Conservation (phyloP, 805 yeast genomes). For the Lachancea quebecensis region DNA sequence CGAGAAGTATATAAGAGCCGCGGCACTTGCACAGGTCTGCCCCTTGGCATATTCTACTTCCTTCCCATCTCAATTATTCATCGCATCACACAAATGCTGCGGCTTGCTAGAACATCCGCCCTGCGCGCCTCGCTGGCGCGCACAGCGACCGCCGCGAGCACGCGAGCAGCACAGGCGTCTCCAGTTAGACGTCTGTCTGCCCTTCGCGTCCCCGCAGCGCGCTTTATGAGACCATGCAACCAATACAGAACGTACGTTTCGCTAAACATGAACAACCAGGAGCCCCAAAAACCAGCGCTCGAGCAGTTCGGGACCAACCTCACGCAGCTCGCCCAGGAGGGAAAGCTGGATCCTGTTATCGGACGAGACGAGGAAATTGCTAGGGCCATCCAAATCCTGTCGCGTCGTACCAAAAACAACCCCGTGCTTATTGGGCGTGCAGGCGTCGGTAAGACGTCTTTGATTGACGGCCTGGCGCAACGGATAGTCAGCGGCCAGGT, state of each 20-base stretch:
- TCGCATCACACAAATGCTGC: background rate
- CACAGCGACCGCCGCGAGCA: background rate
- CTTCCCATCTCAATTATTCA: background rate
- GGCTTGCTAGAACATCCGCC: constrained; percentile 1
- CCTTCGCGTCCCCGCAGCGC: background rate
- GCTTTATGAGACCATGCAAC: background rate
- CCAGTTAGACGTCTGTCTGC: background rate
- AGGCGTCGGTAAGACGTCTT: constrained; percentile 97
- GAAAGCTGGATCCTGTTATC: constrained; percentile 92
- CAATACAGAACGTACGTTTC: constrained; percentile 1
- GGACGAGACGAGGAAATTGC: constrained; percentile 95
- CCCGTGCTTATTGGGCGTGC: constrained; percentile 95
- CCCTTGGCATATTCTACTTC: background rate
- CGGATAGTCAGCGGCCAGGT: constrained; percentile 87
- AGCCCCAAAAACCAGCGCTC: constrained; percentile 58
- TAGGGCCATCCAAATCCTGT: constrained; percentile 84
- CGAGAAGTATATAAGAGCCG: constrained; percentile 24
- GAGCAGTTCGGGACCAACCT: constrained; percentile 81
- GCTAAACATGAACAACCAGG: constrained; percentile 27
- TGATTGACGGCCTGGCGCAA: constrained; percentile 95
- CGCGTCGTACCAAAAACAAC: constrained; percentile 89
- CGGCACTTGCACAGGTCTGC: background rate
- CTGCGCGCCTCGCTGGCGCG: constrained; percentile 1
- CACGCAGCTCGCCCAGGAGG: constrained; percentile 80
- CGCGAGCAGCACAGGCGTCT: background rate